Conservation (phyloP, 2,329 filamentous ascomycete species). For the Coniella vitis region DNA sequence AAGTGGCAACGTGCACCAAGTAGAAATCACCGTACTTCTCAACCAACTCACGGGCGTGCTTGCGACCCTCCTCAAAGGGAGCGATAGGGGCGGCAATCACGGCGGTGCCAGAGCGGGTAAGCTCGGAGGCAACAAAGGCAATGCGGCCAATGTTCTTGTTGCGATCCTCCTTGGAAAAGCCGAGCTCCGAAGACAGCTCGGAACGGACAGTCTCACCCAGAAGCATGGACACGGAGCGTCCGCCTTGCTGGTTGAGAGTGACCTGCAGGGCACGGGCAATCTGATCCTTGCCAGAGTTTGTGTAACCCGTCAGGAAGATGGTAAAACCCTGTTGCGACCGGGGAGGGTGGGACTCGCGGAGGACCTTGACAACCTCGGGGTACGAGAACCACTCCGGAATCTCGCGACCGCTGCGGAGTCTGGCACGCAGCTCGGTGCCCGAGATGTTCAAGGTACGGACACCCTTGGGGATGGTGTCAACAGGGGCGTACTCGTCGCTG, state of each 20-base stretch:
- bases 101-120: slow-evolving; percentile 86
- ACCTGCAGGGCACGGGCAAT: slow-evolving; percentile 93
- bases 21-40: slow-evolving; percentile 89
- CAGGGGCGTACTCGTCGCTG: slow-evolving; percentile 89
- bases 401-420: slow-evolving; percentile 83
- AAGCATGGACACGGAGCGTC: slow-evolving; percentile 87
- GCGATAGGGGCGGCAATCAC: slow-evolving; percentile 97
- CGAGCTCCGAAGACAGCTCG: slow-evolving; percentile 90
- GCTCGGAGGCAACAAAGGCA: slow-evolving; percentile 89
- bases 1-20: slow-evolving; percentile 89
- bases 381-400: slow-evolving; percentile 99
- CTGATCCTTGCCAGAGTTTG: slow-evolving; percentile 95
- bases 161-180: slow-evolving; percentile 89
- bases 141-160: slow-evolving; percentile 94
- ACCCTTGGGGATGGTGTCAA: slow-evolving; percentile 80
- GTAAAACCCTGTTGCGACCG: slow-evolving; percentile 93
- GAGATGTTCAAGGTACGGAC: slow-evolving; percentile 84
- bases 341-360: slow-evolving; percentile 92
- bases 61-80: slow-evolving; percentile 74
- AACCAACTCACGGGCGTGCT: slow-evolving; percentile 74
- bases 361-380: slow-evolving; percentile 93
- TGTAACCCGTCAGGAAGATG: slow-evolving; percentile 93
- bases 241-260: slow-evolving; percentile 95
- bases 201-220: slow-evolving; percentile 91
- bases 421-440: slow-evolving; percentile 82